Evolutionary conservation across 306 rosid genomes (phyloP).

Genomic region (Trichosanthes truncata): DNA sequence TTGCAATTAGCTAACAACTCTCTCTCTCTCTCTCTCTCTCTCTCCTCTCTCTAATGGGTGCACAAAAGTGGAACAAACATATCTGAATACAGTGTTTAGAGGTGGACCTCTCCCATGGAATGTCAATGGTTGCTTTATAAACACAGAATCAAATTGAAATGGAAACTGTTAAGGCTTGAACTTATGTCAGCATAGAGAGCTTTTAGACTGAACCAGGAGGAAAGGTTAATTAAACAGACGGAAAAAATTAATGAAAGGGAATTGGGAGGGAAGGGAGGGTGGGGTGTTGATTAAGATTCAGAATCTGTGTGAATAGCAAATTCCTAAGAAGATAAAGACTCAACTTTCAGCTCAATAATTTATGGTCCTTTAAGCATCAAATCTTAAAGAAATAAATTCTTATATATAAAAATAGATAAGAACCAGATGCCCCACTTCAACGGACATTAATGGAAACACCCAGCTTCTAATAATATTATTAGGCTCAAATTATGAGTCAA

Average conservation of each 20-base stretch:
- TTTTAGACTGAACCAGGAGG: background rate
- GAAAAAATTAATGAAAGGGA: background rate
- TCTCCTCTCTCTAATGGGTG: constrained; percentile 1
- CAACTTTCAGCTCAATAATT: constrained; percentile 11
- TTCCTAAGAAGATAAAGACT: background rate
- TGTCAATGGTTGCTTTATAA: constrained; percentile 2
- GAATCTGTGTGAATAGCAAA: constrained; percentile 6
- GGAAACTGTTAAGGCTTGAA: background rate
- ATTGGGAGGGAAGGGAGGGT: background rate
- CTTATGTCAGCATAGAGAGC: constrained; percentile 5
- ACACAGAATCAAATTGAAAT: background rate
- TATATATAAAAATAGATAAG: background rate
- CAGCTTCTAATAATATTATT: background rate
- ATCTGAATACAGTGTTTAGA: background rate
- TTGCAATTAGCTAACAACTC: background rate
- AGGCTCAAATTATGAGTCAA: constrained; percentile 2
- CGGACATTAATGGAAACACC: background rate
- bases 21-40: background rate
- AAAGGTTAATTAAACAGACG: background rate
- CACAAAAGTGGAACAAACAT: background rate
- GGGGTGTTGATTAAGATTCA: constrained; percentile 5
- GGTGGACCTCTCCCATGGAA: constrained; percentile 5
- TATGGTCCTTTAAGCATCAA: constrained; percentile 10
- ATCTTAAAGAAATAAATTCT: constrained; percentile 6
- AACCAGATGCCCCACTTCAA: constrained; percentile 13